Evolutionary conservation across 192 early-diverging fungal species (phyloP).

Genomic region (Tieghemiomyces parasiticus): DNA sequence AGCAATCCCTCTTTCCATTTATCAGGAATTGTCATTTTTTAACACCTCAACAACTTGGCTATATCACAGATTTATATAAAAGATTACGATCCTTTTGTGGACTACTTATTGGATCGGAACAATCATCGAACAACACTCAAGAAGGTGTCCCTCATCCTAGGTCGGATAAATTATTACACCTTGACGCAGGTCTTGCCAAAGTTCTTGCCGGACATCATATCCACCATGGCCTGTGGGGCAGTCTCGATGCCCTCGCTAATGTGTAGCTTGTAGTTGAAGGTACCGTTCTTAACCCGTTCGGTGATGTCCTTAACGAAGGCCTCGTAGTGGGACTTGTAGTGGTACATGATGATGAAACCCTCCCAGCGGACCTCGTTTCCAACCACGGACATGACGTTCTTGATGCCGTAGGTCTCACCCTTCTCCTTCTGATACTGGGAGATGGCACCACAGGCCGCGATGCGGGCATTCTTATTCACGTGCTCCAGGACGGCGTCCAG

Average conservation of each 20-base stretch:
- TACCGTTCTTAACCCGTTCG: slow-evolving; percentile 36
- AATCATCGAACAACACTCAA: no score
- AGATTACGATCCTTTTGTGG: no score
- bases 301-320: slow-evolving; percentile 44
- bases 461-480: slow-evolving; percentile 48
- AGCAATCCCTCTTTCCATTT: no score
- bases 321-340: slow-evolving; percentile 22
- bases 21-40: no score
- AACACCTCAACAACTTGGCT: no score
- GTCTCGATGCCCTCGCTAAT: slow-evolving; percentile 48
- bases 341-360: slow-evolving; percentile 48
- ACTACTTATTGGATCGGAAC: no score
- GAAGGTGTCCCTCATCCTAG: no score
- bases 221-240: slow-evolving; percentile 41
- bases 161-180: no score
- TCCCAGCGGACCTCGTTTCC: slow-evolving; percentile 37
- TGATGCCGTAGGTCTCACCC: slow-evolving; percentile 32
- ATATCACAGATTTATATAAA: no score
- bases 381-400: slow-evolving; percentile 40
- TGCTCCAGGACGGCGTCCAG: slow-evolving; percentile 51
- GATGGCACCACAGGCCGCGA: slow-evolving; percentile 62
- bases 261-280: slow-evolving; percentile 40
- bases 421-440: slow-evolving; percentile 43
- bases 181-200: slow-evolving; percentile 53
- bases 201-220: slow-evolving; percentile 46